Conservation (phyloP, 169 alveolate species). For the Theileria annulata region DNA sequence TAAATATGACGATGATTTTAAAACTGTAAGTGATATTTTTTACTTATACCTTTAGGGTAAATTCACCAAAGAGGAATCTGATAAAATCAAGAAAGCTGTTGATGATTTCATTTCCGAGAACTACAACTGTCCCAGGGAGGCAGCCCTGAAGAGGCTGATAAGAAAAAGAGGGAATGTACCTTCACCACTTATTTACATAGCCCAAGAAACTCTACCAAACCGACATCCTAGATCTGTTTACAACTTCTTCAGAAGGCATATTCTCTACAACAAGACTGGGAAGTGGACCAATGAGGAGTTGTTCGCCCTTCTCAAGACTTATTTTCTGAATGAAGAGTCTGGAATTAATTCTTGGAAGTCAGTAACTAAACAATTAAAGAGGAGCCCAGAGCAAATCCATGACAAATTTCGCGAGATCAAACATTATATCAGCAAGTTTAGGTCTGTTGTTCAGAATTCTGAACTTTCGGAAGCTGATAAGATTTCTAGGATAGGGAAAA, state of each 20-base stretch:
- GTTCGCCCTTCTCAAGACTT: constrained; percentile 32
- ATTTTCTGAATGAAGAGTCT: constrained; percentile 11
- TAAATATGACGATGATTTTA: no score
- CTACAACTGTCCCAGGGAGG: constrained; percentile 13
- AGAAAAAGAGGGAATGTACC: constrained; percentile 33
- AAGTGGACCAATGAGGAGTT: constrained; percentile 46
- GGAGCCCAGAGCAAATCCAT: constrained; percentile 62
- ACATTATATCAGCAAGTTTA: constrained; percentile 19
- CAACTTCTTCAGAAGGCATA: constrained; percentile 43
- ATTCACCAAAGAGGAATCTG: constrained; percentile 47
- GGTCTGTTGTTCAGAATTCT: constrained; percentile 16
- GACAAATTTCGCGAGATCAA: constrained; percentile 58
- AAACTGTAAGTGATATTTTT: neutral
- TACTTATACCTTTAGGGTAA: constrained; percentile 45
- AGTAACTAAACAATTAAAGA: constrained; percentile 20
- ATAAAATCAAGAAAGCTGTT: constrained; percentile 18
- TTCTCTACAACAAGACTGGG: constrained; percentile 31
- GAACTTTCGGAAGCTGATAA: constrained; percentile 20
- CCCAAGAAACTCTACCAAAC: constrained; percentile 28
- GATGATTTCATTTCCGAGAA: constrained; percentile 23
- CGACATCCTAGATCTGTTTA: constrained; percentile 59
- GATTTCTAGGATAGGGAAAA: constrained; percentile 2
- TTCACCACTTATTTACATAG: constrained; percentile 6
- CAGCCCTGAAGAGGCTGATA: constrained; percentile 18
- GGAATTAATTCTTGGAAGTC: constrained; percentile 34